Conservation (phyloP, 2,329 filamentous ascomycete species). For the Atkinsonella hypoxylon region DNA sequence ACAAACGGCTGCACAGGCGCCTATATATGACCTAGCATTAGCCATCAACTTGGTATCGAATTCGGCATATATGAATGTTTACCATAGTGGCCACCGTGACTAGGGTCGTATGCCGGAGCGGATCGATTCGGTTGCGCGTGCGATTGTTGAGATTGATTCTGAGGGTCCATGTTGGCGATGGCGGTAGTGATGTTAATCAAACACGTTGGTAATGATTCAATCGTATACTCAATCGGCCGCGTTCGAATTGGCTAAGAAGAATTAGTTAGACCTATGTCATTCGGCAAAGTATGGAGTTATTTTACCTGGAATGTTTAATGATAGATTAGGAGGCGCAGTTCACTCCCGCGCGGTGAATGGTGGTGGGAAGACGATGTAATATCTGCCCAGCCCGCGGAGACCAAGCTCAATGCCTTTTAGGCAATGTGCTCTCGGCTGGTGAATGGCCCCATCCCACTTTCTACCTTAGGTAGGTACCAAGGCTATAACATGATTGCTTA, state of each 20-base stretch:
- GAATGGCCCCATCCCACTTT: background rate
- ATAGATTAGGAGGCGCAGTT: background rate
- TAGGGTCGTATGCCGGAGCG: slow-evolving; percentile 59
- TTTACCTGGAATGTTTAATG: no score
- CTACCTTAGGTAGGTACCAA: no score
- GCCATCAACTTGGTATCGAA: background rate
- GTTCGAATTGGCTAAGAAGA: background rate
- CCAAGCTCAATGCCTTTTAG: background rate
- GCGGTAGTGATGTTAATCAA: slow-evolving; percentile 1
- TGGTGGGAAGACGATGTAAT: background rate
- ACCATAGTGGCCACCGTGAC: slow-evolving; percentile 70
- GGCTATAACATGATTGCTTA: background rate
- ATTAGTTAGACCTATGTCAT: no score
- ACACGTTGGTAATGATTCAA: background rate
- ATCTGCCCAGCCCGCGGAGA: background rate
- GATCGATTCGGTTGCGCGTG: slow-evolving; percentile 46
- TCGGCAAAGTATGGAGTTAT: no score
- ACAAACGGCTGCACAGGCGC: slow-evolving; percentile 35
- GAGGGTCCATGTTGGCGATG: slow-evolving; percentile 23
- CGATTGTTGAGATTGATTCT: slow-evolving; percentile 36
- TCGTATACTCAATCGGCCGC: no score
- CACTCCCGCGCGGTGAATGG: background rate
- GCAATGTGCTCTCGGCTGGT: background rate
- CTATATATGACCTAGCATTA: slow-evolving; percentile 19
- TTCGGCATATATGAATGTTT: slow-evolving; percentile 18